Conservation (phyloP, 2,329 filamentous ascomycete species). For the Penicillium sp. region DNA sequence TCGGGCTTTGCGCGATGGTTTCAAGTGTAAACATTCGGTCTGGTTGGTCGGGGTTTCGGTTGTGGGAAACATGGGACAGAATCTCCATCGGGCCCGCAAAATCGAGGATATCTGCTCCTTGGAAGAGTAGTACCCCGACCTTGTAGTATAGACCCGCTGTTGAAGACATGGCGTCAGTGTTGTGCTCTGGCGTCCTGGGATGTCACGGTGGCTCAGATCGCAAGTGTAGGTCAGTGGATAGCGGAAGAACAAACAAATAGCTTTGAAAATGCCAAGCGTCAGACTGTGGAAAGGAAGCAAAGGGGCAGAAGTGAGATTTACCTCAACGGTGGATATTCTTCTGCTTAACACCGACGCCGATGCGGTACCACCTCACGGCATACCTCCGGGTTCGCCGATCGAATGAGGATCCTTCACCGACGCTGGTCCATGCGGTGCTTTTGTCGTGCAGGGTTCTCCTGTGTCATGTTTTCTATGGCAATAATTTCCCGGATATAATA, state of each 20-base stretch:
- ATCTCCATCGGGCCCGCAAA: slow-evolving; percentile 42
- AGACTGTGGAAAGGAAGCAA: neutral
- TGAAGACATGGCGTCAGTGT: slow-evolving; percentile 11
- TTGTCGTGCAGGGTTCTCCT: neutral
- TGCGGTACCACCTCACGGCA: slow-evolving; percentile 10
- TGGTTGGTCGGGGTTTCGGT: slow-evolving; percentile 24
- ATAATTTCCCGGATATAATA: too few species aligned
- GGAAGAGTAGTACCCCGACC: slow-evolving; percentile 41
- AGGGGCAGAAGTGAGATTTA: slow-evolving; percentile 3
- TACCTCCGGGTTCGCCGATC: neutral
- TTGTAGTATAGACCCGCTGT: slow-evolving; percentile 27
- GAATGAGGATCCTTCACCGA: neutral
- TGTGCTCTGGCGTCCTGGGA: neutral
- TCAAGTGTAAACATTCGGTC: slow-evolving; percentile 33
- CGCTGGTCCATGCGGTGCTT: neutral
- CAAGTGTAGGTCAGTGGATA: neutral
- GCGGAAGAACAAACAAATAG: neutral
- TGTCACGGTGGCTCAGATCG: neutral
- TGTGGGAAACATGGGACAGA: slow-evolving; percentile 30
- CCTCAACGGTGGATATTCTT: slow-evolving; percentile 9
- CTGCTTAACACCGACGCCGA: slow-evolving; percentile 9
- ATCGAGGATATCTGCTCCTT: slow-evolving; percentile 42
- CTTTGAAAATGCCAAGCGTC: neutral
- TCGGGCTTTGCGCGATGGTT: slow-evolving; percentile 32
- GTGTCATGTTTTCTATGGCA: neutral